These are phyloP conservation scores for Zizania latifolia DNA, from an alignment of 176 grass and related monocot species.

Conservation along the genomic window DNA sequence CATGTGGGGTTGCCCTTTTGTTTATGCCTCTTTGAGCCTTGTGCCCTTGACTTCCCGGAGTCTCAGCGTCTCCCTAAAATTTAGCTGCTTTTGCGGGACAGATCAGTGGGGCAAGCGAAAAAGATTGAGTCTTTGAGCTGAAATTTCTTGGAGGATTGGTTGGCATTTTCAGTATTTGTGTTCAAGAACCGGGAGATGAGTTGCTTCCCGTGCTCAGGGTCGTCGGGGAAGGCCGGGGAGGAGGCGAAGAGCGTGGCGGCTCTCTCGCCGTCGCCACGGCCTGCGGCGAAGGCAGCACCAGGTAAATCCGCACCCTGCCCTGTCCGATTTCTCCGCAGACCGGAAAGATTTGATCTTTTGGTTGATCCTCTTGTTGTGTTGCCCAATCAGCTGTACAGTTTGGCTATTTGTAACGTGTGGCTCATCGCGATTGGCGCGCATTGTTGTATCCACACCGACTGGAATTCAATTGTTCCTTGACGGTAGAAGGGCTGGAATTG, in stretches of 20 bases:
- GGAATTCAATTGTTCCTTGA: not conserved
- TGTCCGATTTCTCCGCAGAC: not conserved
- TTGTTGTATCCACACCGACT: not conserved
- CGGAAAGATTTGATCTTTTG: not conserved
- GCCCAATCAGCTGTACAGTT: not conserved
- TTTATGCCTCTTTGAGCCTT: conserved; percentile 21
- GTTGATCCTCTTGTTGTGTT: not conserved
- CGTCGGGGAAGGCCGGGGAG: conserved; percentile 41
- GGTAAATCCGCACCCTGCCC: conserved; percentile 8
- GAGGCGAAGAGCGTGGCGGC: conserved; percentile 37
- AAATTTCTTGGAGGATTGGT: not conserved
- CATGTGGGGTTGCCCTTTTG: conserved; percentile 9
- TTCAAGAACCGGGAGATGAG: conserved; percentile 41
- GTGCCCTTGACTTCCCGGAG: not conserved
- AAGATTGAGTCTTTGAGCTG: conserved; percentile 25
- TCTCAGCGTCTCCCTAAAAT: conserved; percentile 17
- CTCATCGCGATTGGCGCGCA: not conserved
- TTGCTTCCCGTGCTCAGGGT: conserved; percentile 63
- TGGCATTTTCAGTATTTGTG: conserved; percentile 20
- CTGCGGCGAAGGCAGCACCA: conserved; percentile 19
- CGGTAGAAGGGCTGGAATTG: not conserved
- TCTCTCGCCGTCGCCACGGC: conserved; percentile 37
- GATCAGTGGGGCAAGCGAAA: not conserved
- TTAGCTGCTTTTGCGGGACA: conserved; percentile 8
- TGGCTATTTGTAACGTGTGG: not conserved